Evolutionary conservation across 1,284 basidiomycete species (phyloP).

Genomic region (Apiotrichum laibachii): DNA sequence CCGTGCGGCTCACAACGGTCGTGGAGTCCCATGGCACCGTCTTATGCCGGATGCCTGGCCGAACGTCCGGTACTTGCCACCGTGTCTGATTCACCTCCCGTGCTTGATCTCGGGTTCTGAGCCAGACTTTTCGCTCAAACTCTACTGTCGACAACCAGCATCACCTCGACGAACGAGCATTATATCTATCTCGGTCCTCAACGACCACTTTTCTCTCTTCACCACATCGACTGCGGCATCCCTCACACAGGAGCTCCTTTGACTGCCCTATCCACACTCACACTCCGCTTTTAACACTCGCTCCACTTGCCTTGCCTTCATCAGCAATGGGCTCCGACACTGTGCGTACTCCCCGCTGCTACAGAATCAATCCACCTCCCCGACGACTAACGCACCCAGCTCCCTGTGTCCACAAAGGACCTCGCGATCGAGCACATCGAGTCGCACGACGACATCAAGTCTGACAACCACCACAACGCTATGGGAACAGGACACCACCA

Average conservation of each 20-base stretch:
- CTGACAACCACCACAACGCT: neutral
- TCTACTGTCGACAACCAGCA: too few species aligned
- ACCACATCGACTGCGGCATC: too few species aligned
- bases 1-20: neutral
- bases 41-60: neutral
- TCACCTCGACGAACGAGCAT: too few species aligned
- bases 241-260: too few species aligned
- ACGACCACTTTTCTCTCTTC: too few species aligned
- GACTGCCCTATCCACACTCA: too few species aligned
- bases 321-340: constrained; percentile 1
- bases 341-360: neutral
- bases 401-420: neutral
- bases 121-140: too few species aligned
- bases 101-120: neutral
- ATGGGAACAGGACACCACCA: constrained; percentile 4
- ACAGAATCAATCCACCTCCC: neutral
- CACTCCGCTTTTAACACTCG: too few species aligned
- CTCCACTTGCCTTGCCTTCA: too few species aligned
- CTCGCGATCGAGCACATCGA: constrained; percentile 3
- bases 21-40: neutral
- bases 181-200: too few species aligned
- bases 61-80: neutral
- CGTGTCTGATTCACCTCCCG: neutral
- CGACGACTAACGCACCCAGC: neutral
- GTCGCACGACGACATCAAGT: constrained; percentile 9